Conservation (phyloP, 1,284 basidiomycete genomes). For the Trametes versicolor region DNA sequence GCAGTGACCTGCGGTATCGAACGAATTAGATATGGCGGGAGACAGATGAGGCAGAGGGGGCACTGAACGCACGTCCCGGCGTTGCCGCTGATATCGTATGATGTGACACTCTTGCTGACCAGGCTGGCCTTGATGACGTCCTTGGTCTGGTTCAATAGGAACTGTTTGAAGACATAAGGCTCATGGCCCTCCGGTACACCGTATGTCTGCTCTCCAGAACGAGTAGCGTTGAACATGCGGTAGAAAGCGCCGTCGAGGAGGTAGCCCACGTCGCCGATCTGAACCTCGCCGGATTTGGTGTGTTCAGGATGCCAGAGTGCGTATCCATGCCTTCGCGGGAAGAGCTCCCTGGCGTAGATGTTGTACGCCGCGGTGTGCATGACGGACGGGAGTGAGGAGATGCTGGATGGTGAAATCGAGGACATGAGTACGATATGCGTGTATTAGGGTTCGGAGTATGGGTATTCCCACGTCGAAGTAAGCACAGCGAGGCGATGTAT, state of each 20-base stretch:
- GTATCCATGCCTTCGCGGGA: constrained; percentile 29
- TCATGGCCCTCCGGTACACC: constrained; percentile 33
- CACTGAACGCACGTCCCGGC: constrained; percentile 15
- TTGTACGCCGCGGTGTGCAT: constrained; percentile 12
- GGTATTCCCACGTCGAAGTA: background rate
- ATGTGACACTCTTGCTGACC: constrained; percentile 23
- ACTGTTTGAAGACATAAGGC: constrained; percentile 21
- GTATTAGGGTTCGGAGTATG: background rate
- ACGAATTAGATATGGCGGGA: background rate
- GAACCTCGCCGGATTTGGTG: constrained; percentile 26
- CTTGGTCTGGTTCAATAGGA: constrained; percentile 7
- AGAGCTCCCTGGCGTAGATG: constrained; percentile 32
- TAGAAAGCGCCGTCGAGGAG: constrained; percentile 42
- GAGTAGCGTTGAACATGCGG: constrained; percentile 43
- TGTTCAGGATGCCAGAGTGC: constrained; percentile 40
- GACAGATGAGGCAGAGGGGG: too few species aligned
- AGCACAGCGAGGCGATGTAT: background rate
- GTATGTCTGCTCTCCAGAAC: constrained; percentile 25
- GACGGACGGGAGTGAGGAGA: background rate
- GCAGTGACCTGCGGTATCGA: constrained; percentile 8
- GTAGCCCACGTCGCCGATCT: constrained; percentile 45
- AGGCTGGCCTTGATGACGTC: constrained; percentile 16
- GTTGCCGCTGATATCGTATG: constrained; percentile 11
- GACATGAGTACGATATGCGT: background rate
- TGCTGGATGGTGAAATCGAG: background rate